Percentiles rank a stretch among this genome's conserved stretches.
Conservation (phyloP, 2,329 filamentous ascomycete species). For the Lasiodiplodia theobromae region DNA sequence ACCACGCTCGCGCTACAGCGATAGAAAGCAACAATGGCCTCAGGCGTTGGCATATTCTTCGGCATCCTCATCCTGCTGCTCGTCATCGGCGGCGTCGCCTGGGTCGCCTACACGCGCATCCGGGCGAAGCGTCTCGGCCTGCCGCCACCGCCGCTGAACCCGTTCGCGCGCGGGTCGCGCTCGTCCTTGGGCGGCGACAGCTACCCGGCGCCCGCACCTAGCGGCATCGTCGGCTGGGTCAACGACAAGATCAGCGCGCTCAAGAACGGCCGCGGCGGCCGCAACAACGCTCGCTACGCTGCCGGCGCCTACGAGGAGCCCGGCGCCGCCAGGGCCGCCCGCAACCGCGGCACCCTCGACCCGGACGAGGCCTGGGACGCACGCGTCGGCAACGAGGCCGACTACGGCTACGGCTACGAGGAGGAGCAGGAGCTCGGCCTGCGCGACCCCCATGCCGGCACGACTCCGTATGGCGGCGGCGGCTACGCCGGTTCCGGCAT, state of each 20-base stretch:
- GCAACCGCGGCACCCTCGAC: conserved; percentile 65
- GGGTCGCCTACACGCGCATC: conserved; percentile 72
- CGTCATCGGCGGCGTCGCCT: conserved; percentile 70
- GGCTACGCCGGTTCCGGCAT: conserved; percentile 41
- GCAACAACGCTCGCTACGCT: conserved; percentile 58
- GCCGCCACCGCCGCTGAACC: conserved; percentile 74
- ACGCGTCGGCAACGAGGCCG: conserved; percentile 76
- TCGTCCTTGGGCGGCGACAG: conserved; percentile 35
- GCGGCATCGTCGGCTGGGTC: conserved; percentile 76
- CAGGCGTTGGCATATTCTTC: conserved; percentile 39
- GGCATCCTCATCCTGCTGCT: conserved; percentile 78
- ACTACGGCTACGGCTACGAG: conserved; percentile 72
- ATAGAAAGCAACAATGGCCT: conserved; percentile 7
- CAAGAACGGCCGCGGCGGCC: conserved; percentile 63
- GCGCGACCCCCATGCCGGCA: conserved; percentile 47
- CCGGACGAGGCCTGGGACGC: conserved; percentile 88
- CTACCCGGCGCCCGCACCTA: conserved; percentile 58
- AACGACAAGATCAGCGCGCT: conserved; percentile 69
- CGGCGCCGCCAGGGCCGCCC: conserved; percentile 40
- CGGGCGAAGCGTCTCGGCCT: conserved; percentile 78
- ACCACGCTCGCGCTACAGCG: not conserved
- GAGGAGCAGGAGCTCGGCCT: conserved; percentile 78
- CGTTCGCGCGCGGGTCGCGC: conserved; percentile 62
- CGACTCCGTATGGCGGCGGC: conserved; percentile 48
- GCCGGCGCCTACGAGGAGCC: conserved; percentile 78